Conservation (phyloP, 257 asterid species). For the Forsythia viridissima region DNA sequence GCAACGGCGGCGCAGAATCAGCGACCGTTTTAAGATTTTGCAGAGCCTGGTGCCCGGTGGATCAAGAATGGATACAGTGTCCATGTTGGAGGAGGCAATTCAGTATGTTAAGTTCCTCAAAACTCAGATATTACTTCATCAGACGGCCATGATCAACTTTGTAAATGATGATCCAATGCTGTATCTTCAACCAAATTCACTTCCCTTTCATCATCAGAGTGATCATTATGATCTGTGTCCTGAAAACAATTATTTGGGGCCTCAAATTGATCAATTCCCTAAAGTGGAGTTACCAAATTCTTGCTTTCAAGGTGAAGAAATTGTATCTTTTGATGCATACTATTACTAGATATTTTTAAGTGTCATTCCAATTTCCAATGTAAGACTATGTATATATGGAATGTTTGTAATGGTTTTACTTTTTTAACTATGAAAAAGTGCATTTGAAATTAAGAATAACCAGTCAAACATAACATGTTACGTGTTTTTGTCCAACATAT, state of each 20-base stretch:
- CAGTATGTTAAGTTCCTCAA: constrained; percentile 80
- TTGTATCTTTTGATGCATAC: constrained; percentile 22
- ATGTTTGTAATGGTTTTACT: neutral
- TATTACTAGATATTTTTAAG: neutral
- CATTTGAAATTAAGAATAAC: too few relatives aligned
- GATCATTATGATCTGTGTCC: neutral
- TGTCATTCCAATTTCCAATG: neutral
- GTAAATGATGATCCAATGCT: constrained; percentile 10
- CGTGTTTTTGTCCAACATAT: too few relatives aligned
- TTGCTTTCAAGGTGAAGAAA: constrained; percentile 33
- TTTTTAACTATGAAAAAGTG: neutral
- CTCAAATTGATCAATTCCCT: constrained; percentile 7
- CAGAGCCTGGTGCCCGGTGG: constrained; percentile 82
- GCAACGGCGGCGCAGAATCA: constrained; percentile 77
- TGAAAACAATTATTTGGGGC: neutral
- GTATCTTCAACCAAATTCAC: neutral
- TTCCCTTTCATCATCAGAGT: constrained; percentile 13
- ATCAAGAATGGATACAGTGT: constrained; percentile 70
- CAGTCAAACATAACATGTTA: too few relatives aligned
- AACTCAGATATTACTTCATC: constrained; percentile 70
- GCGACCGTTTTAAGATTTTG: constrained; percentile 79
- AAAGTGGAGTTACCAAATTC: constrained; percentile 24
- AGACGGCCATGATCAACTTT: constrained; percentile 42
- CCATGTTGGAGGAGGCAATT: constrained; percentile 85
- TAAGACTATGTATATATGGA: neutral